Evolutionary conservation across 495 filamentous ascomycete genomes (phyloP).

Genomic region (Elaphomyces granulatus): DNA sequence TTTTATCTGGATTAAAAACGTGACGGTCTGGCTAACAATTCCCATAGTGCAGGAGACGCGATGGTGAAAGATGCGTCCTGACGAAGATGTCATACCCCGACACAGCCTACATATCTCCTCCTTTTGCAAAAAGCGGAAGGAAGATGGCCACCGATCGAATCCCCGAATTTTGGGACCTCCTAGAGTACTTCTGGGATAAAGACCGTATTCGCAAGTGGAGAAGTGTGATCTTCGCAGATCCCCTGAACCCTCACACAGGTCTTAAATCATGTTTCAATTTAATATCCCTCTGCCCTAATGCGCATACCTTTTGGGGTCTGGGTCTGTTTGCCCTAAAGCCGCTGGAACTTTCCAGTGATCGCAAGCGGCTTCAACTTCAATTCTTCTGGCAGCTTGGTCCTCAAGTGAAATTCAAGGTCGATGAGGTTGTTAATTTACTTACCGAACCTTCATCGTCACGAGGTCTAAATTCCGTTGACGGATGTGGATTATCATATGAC

Average conservation of each 20-base stretch:
- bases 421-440: neutral
- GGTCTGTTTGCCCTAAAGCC: conserved; percentile 1
- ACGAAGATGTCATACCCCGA: neutral
- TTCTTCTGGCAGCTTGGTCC: conserved; percentile 3
- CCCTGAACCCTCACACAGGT: neutral
- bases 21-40: no score
- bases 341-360: neutral
- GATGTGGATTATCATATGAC: no score
- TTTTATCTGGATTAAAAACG: neutral
- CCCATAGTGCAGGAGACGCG: neutral
- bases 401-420: neutral
- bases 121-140: neutral
- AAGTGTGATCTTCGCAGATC: neutral
- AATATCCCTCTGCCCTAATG: conserved; percentile 1
- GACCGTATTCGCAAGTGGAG: neutral
- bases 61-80: neutral
- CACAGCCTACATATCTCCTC: neutral
- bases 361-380: neutral
- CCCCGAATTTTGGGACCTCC: neutral
- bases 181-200: neutral
- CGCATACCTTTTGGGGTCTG: neutral
- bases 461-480: neutral
- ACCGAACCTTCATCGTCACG: neutral
- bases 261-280: conserved; percentile 1
- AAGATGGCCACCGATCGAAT: neutral